Conservation (phyloP, 345 rosid genomes). For the Gossypium bickii region DNA sequence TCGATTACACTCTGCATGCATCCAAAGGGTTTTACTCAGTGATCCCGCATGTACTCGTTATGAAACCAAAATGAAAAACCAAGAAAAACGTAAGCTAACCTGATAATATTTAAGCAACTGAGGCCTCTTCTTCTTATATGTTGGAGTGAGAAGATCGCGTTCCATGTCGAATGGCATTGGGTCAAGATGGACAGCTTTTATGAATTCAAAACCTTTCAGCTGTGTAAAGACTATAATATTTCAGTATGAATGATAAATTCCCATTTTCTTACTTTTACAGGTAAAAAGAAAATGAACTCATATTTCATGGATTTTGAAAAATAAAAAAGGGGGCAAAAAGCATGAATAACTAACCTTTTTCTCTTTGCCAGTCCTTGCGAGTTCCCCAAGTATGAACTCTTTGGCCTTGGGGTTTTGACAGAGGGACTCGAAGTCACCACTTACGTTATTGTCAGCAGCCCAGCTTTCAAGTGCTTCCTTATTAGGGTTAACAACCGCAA, state of each 20-base stretch:
- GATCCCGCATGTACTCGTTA: neutral
- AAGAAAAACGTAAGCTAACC: conserved; percentile 29
- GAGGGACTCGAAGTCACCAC: conserved; percentile 63
- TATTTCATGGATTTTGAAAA: neutral
- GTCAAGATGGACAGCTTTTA: conserved; percentile 79
- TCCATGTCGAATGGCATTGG: conserved; percentile 84
- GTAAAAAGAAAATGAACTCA: neutral
- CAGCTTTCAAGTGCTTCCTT: conserved; percentile 64
- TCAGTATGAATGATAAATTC: neutral
- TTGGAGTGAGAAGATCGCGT: conserved; percentile 87
- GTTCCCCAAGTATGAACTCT: conserved; percentile 68
- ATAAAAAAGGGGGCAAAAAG: neutral
- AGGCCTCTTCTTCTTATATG: conserved; percentile 93
- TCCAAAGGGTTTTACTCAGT: neutral
- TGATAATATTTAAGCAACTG: conserved; percentile 83
- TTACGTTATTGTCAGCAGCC: conserved; percentile 61
- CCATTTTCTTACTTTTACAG: neutral
- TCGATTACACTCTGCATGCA: conserved; percentile 66
- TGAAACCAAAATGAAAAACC: neutral
- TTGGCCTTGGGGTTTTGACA: conserved; percentile 64
- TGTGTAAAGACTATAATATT: conserved; percentile 27
- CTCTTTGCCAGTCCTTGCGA: conserved; percentile 63
- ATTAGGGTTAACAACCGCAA: conserved; percentile 87
- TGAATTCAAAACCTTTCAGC: conserved; percentile 88
- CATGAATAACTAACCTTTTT: conserved; percentile 48